Conservation (phyloP, 768 basidiomycete species). For the Boletus barrowsii region DNA sequence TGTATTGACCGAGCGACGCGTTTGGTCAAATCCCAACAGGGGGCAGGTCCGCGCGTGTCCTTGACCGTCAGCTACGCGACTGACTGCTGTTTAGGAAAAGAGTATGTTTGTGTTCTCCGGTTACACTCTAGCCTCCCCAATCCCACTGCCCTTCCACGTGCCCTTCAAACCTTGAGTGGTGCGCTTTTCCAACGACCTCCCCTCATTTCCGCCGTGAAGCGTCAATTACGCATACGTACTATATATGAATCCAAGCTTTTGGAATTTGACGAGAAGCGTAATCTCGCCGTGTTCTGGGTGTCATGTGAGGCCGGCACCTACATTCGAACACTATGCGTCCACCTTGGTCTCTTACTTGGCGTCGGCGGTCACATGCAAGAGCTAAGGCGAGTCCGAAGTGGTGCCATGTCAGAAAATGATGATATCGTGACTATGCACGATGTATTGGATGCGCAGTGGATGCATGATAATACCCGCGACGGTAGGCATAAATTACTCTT, state of each 20-base stretch:
- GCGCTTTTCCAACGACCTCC: conserved; percentile 99
- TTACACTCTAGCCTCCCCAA: conserved; percentile 80
- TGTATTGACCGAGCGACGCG: conserved; percentile 99
- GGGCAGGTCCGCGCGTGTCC: conserved; percentile 67
- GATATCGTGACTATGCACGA: conserved; percentile 99
- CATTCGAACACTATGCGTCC: conserved; percentile 95
- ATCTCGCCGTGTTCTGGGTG: conserved; percentile 97
- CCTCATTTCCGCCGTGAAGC: conserved; percentile 97
- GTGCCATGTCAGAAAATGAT: conserved; percentile 96
- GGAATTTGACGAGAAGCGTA: conserved; percentile 96
- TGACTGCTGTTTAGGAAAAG: conserved; percentile 64
- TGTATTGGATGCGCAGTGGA: conserved; percentile 97
- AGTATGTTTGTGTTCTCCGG: conserved; percentile 96
- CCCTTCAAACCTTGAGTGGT: conserved; percentile 94
- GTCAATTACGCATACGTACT: conserved; percentile 94
- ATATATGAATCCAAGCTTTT: conserved; percentile 94
- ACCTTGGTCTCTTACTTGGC: conserved; percentile 89
- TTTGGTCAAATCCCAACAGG: conserved; percentile 97
- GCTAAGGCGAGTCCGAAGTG: conserved; percentile 87
- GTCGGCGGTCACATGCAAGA: conserved; percentile 99
- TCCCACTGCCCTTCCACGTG: conserved; percentile 85
- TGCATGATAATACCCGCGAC: conserved; percentile 96
- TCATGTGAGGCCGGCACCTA: conserved; percentile 98
- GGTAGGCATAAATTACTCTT: conserved; percentile 46
- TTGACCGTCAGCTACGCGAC: background rate